Evolutionary conservation across 2,329 filamentous ascomycete species (phyloP).

Genomic region (Diaporthe citri): DNA sequence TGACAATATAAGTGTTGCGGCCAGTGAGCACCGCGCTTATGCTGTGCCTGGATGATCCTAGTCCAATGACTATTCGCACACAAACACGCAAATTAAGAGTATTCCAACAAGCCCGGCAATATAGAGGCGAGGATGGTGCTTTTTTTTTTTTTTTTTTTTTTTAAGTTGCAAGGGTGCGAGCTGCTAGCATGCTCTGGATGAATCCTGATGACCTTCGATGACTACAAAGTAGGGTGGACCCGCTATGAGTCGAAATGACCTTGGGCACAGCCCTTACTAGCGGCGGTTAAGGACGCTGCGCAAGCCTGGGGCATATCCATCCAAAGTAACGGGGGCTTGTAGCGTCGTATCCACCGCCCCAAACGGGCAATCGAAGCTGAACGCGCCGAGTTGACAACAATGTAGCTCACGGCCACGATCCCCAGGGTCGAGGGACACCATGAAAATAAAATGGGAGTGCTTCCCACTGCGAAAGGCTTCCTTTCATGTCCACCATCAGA

Average conservation of each 20-base stretch:
- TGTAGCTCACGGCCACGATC: background rate
- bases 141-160: too few relatives aligned
- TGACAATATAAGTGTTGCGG: background rate
- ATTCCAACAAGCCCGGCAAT: background rate
- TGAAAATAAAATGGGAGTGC: constrained; percentile 1
- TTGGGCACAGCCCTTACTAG: background rate
- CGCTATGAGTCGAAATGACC: constrained; percentile 40
- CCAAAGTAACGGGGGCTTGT: background rate
- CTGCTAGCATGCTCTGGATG: background rate
- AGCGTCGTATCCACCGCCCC: background rate
- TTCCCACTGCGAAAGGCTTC: background rate
- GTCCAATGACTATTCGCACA: too few relatives aligned
- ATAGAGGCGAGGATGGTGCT: background rate
- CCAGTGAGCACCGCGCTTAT: background rate
- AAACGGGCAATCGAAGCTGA: background rate
- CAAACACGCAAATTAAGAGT: background rate
- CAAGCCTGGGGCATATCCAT: background rate
- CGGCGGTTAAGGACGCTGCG: background rate
- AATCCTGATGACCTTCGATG: background rate
- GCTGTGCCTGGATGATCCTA: too few relatives aligned
- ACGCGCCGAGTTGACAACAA: background rate
- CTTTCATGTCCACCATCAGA: background rate
- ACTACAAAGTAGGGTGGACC: background rate
- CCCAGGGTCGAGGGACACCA: background rate
- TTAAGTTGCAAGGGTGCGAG: background rate